phyloP scores from a whole-genome alignment of 495 filamentous ascomycete genomes.

The Hapsidospora chrysogenum region DNA sequence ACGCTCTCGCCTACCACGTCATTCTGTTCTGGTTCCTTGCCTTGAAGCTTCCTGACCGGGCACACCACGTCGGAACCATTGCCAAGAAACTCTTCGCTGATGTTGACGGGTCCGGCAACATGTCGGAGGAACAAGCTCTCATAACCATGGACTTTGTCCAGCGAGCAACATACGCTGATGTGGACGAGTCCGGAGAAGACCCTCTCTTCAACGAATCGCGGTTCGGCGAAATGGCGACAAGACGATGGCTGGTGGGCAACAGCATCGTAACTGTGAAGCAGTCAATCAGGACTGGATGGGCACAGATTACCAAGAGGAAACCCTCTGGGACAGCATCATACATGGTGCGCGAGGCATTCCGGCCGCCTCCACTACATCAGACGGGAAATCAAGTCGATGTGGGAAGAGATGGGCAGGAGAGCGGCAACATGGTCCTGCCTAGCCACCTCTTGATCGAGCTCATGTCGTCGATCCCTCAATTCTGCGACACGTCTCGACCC shows the following conservation, averaged over 20 bases:
- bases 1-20: constrained; percentile 82
- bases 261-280: constrained; percentile 80
- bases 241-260: constrained; percentile 74
- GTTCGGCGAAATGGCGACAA: constrained; percentile 52
- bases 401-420: constrained; percentile 20
- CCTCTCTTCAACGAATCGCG: constrained; percentile 40
- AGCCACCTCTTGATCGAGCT: constrained; percentile 75
- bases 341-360: constrained; percentile 55
- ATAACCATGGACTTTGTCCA: constrained; percentile 96
- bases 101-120: constrained; percentile 46
- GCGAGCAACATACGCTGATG: constrained; percentile 69
- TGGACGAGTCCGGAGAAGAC: constrained; percentile 52
- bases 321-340: constrained; percentile 72
- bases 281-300: constrained; percentile 51
- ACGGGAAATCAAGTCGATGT: constrained; percentile 25
- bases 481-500: constrained; percentile 42
- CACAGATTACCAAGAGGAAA: constrained; percentile 67
- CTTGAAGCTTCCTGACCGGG: constrained; percentile 65
- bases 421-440: constrained; percentile 43
- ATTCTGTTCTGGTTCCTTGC: constrained; percentile 94
- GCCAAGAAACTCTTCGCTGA: constrained; percentile 71
- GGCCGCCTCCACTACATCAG: constrained; percentile 51
- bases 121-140: constrained; percentile 79
- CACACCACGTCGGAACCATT: constrained; percentile 78
- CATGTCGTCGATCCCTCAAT: constrained; percentile 51